A percentile compares a stretch with the other conserved stretches of the same genome.
Conservation (phyloP, 306 rosid genomes). For the Lathyrus aphaca region DNA sequence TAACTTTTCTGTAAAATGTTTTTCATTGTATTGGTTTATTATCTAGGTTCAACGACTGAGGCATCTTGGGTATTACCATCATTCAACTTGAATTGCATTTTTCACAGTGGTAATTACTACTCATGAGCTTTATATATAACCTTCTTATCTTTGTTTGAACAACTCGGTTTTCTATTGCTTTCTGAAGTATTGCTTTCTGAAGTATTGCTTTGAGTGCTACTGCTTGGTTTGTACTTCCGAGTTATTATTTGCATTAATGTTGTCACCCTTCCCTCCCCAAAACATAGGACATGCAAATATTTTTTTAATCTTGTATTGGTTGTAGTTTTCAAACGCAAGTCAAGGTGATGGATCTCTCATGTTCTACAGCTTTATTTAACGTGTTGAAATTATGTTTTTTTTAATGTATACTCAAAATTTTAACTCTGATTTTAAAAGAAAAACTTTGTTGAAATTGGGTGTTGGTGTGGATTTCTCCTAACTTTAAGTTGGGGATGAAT, state of each 20-base stretch:
- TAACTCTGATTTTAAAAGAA: no score
- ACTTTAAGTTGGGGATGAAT: no score
- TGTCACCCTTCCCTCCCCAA: constrained; percentile 2
- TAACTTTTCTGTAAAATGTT: constrained; percentile 18
- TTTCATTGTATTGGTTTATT: constrained; percentile 33
- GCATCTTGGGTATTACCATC: constrained; percentile 97
- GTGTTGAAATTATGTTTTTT: no score
- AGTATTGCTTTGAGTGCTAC: constrained; percentile 23
- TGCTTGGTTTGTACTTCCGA: constrained; percentile 4
- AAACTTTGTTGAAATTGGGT: no score
- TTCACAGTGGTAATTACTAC: constrained; percentile 68
- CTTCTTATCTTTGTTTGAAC: constrained; percentile 3
- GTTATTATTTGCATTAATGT: constrained; percentile 7
- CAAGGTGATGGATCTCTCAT: no score
- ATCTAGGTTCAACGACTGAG: constrained; percentile 88
- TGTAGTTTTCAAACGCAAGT: background rate
- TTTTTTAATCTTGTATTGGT: background rate
- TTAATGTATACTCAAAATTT: no score
- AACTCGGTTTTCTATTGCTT: constrained; percentile 20
- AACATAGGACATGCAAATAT: no score
- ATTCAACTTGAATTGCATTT: constrained; percentile 94
- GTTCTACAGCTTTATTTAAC: no score
- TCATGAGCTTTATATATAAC: constrained; percentile 1
- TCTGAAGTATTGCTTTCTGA: constrained; percentile 9
- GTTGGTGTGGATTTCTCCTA: no score